Base-by-base conservation (phyloP, 306 rosid genomes). In the Medicago ruthenica region DNA sequence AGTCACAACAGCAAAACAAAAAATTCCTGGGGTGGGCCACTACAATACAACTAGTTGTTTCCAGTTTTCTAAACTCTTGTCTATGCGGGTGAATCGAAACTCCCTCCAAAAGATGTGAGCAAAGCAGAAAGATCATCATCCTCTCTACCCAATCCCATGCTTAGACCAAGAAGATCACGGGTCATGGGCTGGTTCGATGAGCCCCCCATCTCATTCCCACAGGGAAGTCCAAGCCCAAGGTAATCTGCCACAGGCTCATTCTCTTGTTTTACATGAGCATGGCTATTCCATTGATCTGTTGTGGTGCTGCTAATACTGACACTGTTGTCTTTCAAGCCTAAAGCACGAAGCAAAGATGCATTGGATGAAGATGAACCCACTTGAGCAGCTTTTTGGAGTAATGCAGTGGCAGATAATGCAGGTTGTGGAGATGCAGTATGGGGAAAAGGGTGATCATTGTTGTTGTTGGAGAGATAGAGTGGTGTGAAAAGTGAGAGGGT, bases 301-400 rank as follows among this genome's bases (percentile, higher is more conserved):
- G 75, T 2, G 62, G 31, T 57, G 8, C 24, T 50, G 20, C 18
- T 61, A 1, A 48, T 36, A 27, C 50, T 34, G 14, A 10, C 40
- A n/a, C 7, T 37, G 15, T 39, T 78, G 79, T 62, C 83, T 88
- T 18, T 68, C 80, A 89, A 54, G 55, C 92, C 93, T 8, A 91
- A 83, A 24, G 92, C 88, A 3, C 88, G 91, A 17, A 91, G 88
- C 37, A 89, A 71, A 7, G 98, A 89, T 0, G 86, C 84, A 27
- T 83, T 91, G 9, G 98, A 87, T 0, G 90, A 84, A 5, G 97
- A 85, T 1, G 91, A 85, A 6, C 97, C 97, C 86, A 91, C 86
- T 79, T 91, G 90, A 15, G 98, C 98, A 4, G 98, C 98, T 67
- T 91, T 93, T 36, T 91, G 98, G 67, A 93, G 97, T 42, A 93